A percentile compares a stretch with the other conserved stretches of the same genome.
Conservation (phyloP, 2,329 filamentous ascomycete genomes). For the Verticillium tricorpus region DNA sequence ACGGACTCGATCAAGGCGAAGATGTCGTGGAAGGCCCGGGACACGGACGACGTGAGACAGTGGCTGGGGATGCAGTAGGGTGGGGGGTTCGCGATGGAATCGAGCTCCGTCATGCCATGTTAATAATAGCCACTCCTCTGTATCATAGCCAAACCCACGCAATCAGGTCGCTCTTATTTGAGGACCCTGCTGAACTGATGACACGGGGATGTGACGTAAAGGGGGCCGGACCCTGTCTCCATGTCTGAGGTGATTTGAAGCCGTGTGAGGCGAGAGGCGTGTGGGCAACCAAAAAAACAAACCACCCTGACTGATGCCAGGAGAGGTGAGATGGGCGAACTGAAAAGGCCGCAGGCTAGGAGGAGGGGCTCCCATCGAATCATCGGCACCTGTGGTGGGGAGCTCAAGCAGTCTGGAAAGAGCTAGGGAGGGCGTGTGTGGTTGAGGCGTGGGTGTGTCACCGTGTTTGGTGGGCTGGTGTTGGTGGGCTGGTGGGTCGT, state of each 20-base stretch:
- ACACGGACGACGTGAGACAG: conserved; percentile 63
- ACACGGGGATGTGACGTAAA: background rate
- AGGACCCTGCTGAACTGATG: background rate
- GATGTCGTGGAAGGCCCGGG: conserved; percentile 73
- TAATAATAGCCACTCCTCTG: background rate
- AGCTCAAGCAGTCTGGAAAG: background rate
- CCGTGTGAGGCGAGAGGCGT: background rate
- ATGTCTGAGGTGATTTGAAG: background rate
- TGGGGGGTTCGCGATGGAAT: background rate
- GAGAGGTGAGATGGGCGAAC: background rate
- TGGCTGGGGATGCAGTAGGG: conserved; percentile 38
- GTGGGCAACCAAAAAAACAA: background rate
- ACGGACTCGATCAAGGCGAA: conserved; percentile 82
- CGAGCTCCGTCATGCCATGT: background rate
- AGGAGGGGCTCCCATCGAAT: background rate
- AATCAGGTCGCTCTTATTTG: background rate
- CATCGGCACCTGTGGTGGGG: background rate
- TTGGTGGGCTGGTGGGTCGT: background rate
- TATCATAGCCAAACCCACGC: background rate
- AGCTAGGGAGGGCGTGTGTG: background rate
- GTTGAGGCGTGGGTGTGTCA: background rate
- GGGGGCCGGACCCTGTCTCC: background rate
- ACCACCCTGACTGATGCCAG: too few species aligned
- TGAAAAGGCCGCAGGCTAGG: background rate
- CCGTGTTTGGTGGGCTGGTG: background rate